These are phyloP conservation scores for Mitragyna speciosa DNA, from an alignment of 257 asterid genomes.

Conservation along the genomic window DNA sequence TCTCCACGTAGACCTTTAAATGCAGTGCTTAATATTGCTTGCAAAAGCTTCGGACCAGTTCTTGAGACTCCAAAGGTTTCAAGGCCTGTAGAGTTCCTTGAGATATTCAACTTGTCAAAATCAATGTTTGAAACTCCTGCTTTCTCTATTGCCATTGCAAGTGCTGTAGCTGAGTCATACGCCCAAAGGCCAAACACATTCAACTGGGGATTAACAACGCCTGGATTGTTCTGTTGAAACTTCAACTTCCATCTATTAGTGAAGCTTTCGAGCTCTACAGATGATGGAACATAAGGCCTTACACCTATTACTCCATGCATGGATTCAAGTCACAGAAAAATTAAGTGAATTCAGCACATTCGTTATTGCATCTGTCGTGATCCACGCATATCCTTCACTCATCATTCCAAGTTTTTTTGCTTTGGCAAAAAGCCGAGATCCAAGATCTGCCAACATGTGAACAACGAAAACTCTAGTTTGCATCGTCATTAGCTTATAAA, in stretches of 20 bases:
- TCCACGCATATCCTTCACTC: too few species aligned
- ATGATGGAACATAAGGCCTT: too few species aligned
- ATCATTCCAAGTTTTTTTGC: too few species aligned
- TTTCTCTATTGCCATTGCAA: too few species aligned
- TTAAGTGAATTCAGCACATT: too few species aligned
- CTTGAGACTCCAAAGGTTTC: conserved; percentile 40
- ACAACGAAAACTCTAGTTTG: conserved; percentile 45
- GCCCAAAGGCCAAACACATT: too few species aligned
- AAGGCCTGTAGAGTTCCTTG: conserved; percentile 37
- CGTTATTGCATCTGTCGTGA: too few species aligned
- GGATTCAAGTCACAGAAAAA: too few species aligned
- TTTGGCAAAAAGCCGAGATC: conserved; percentile 29
- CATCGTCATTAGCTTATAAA: conserved; percentile 41
- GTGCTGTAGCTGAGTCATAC: too few species aligned
- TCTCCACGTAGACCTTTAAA: conserved; percentile 34
- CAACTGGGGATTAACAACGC: too few species aligned
- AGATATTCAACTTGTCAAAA: conserved; percentile 12
- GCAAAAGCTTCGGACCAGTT: conserved; percentile 34
- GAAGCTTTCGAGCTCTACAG: conserved; percentile 28
- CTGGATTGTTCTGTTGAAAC: too few species aligned
- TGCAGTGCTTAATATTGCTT: conserved; percentile 21
- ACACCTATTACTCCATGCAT: too few species aligned
- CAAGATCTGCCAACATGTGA: conserved; percentile 30
- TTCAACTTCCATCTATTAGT: conserved; percentile 24
- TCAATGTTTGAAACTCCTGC: neutral